Conservation (phyloP, 345 rosid species). For the Corchorus capsularis region DNA sequence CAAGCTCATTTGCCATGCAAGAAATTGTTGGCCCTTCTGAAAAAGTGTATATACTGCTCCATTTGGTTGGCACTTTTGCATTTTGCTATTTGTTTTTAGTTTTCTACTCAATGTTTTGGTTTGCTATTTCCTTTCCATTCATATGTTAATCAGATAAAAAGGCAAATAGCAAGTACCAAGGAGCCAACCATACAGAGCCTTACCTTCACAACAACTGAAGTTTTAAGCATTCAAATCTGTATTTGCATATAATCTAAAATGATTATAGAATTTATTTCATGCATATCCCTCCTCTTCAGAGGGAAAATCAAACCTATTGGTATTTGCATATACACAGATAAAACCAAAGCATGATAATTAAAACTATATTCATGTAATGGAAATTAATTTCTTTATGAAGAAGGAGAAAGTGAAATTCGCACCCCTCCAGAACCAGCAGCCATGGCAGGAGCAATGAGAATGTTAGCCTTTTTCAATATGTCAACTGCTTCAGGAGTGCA, state of each 20-base stretch:
- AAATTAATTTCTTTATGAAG: conserved; percentile 8
- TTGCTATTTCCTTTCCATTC: too few relatives aligned
- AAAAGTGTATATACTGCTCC: background rate
- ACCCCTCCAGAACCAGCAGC: conserved; percentile 99
- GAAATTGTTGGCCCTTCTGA: background rate
- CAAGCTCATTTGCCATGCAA: background rate
- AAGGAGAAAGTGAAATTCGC: conserved; percentile 27
- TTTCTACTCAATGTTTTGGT: too few relatives aligned
- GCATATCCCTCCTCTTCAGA: background rate
- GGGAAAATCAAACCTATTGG: background rate
- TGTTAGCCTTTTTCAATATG: conserved; percentile 80
- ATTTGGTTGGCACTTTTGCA: too few relatives aligned
- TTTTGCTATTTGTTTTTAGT: too few relatives aligned
- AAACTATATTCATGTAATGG: background rate
- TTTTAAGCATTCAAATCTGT: background rate
- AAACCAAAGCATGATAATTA: conserved; percentile 4
- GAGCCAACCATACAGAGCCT: background rate
- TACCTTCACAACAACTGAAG: background rate
- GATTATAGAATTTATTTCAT: background rate
- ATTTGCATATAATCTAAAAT: background rate
- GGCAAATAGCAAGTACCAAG: too few relatives aligned
- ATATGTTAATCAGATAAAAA: too few relatives aligned
- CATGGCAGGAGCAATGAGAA: conserved; percentile 92
- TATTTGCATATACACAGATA: background rate
- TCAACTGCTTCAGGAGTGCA: conserved; percentile 95